phyloP scores from a whole-genome alignment of 176 grass and related monocot genomes.

The Cenchrus fungigraminus region DNA sequence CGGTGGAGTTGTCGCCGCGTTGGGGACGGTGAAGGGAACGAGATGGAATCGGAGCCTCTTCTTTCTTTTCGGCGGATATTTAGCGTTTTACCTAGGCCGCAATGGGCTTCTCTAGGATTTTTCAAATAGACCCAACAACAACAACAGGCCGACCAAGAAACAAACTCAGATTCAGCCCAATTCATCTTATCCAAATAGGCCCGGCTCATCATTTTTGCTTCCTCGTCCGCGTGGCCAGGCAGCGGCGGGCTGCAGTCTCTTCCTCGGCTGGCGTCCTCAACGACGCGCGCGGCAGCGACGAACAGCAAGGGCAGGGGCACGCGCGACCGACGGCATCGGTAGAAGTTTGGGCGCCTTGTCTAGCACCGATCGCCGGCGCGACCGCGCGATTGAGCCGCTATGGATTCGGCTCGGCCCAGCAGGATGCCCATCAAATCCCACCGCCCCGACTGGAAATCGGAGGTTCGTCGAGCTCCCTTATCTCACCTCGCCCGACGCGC shows the following conservation, averaged over 20 bases:
- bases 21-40: neutral
- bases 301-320: neutral
- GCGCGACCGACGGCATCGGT: neutral
- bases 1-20: neutral
- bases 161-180: neutral
- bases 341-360: neutral
- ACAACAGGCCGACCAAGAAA: neutral
- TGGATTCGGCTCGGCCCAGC: constrained; percentile 56
- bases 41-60: neutral
- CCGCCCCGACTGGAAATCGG: constrained; percentile 70
- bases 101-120: neutral
- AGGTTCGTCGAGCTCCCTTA: constrained; percentile 43
- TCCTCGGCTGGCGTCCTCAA: neutral
- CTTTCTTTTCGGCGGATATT: neutral
- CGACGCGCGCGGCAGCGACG: neutral
- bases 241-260: neutral
- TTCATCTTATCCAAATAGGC: neutral
- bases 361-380: neutral
- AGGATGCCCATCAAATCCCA: constrained; percentile 62
- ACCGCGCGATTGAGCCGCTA: constrained; percentile 11
- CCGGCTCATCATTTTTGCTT: neutral
- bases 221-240: neutral
- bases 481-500: neutral
- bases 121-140: neutral
- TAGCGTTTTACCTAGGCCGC: neutral